Evolutionary conservation across 495 filamentous ascomycete genomes (phyloP).

Genomic region (Penicillium angulare): DNA sequence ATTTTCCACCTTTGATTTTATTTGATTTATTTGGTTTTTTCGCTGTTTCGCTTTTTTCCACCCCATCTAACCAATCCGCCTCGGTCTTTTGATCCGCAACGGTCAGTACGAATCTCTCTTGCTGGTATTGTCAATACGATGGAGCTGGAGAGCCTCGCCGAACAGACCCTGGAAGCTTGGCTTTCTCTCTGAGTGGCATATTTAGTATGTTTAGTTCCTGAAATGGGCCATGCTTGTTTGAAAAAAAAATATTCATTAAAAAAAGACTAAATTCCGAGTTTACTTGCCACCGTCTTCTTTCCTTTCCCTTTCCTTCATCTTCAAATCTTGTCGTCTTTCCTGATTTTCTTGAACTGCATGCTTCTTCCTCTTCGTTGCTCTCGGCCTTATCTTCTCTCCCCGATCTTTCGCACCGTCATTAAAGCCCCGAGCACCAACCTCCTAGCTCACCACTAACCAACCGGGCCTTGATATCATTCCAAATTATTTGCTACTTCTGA

Average conservation of each 20-base stretch:
- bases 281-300: not conserved
- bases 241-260: not conserved
- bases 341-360: too few species aligned
- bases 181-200: constrained; percentile 19
- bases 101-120: constrained; percentile 13
- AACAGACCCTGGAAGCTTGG: constrained; percentile 34
- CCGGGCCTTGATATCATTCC: not conserved
- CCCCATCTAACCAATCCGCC: too few species aligned
- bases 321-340: constrained; percentile 10
- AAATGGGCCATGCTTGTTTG: constrained; percentile 7
- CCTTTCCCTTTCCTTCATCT: constrained; percentile 7
- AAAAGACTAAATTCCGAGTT: too few species aligned
- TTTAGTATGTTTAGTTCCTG: constrained; percentile 22
- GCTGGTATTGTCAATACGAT: constrained; percentile 10
- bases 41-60: too few species aligned
- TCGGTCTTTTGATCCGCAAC: too few species aligned
- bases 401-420: too few species aligned
- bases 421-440: not conserved
- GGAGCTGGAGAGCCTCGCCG: constrained; percentile 18
- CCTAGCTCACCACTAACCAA: not conserved
- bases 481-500: not conserved
- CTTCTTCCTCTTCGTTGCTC: too few species aligned
- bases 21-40: too few species aligned
- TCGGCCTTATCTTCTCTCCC: too few species aligned
- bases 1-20: too few species aligned